phyloP scores from a whole-genome alignment of 2,329 filamentous ascomycete genomes.

The Paracoccidioides brasiliensis region DNA sequence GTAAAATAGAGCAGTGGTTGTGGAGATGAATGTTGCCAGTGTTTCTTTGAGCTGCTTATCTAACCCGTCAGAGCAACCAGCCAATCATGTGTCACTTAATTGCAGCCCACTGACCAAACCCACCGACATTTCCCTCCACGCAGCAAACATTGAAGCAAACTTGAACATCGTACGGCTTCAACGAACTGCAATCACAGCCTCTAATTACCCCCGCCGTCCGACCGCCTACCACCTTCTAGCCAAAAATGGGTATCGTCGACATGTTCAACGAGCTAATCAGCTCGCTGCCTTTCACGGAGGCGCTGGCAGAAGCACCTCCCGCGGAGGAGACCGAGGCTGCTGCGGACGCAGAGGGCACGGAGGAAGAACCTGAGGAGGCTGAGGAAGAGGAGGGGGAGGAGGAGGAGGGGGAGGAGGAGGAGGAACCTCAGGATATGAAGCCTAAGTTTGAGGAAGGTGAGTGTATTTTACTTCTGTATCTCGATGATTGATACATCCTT shows the following conservation, averaged over 20 bases:
- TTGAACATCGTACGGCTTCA: constrained; percentile 22
- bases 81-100: constrained; percentile 32
- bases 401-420: constrained; percentile 72
- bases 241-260: constrained; percentile 50
- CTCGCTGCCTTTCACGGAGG: constrained; percentile 50
- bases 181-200: constrained; percentile 2
- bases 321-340: constrained; percentile 29
- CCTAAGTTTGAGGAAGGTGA: constrained; percentile 83
- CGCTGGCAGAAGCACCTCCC: constrained; percentile 47
- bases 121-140: constrained; percentile 27
- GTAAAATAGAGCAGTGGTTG: no score
- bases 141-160: neutral
- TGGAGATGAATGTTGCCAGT: no score
- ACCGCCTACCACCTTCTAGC: constrained; percentile 16
- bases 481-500: neutral
- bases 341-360: constrained; percentile 31
- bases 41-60: neutral
- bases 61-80: constrained; percentile 4
- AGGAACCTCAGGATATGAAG: constrained; percentile 74
- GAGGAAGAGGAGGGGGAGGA: constrained; percentile 50
- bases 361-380: constrained; percentile 38
- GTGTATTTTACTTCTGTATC: constrained; percentile 27
- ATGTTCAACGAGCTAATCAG: constrained; percentile 52
- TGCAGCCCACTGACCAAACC: constrained; percentile 19
- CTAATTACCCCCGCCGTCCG: constrained; percentile 9